A percentile compares a stretch with the other conserved stretches of the same genome.
phyloP scores from a whole-genome alignment of 2,329 filamentous ascomycete species.

The Aspergillus sp. region DNA sequence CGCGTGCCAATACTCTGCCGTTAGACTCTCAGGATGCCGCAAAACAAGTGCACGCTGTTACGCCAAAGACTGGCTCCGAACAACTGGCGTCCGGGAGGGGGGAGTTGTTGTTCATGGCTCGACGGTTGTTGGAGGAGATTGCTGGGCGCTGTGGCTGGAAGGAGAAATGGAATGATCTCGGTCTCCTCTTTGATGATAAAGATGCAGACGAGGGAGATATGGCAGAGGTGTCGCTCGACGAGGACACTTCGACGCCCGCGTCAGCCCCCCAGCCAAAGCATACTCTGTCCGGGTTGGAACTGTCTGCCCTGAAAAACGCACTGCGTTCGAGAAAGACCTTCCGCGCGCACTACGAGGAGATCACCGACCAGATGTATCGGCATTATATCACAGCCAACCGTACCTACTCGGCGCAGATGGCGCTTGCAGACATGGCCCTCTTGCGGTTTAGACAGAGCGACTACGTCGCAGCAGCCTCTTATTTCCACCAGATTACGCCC shows the following conservation, averaged over 20 bases:
- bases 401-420: slow-evolving; percentile 71
- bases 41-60: slow-evolving; percentile 41
- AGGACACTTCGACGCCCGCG: slow-evolving; percentile 19
- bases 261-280: slow-evolving; percentile 16
- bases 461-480: slow-evolving; percentile 69
- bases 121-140: slow-evolving; percentile 73
- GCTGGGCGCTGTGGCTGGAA: slow-evolving; percentile 73
- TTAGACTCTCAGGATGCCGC: slow-evolving; percentile 44
- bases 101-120: slow-evolving; percentile 75
- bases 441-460: slow-evolving; percentile 77
- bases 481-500: slow-evolving; percentile 74
- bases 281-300: slow-evolving; percentile 50
- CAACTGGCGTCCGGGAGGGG: slow-evolving; percentile 80
- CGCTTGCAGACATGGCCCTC: slow-evolving; percentile 80
- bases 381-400: slow-evolving; percentile 81
- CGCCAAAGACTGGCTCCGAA: slow-evolving; percentile 63
- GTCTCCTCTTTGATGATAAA: slow-evolving; percentile 37
- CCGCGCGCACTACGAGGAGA: slow-evolving; percentile 65
- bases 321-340: slow-evolving; percentile 64
- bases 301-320: slow-evolving; percentile 59
- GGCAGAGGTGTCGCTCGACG: slow-evolving; percentile 35
- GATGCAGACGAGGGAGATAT: slow-evolving; percentile 29
- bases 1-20: slow-evolving; percentile 38
- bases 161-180: slow-evolving; percentile 68
- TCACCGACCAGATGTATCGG: slow-evolving; percentile 81